Conservation (phyloP, 2,329 filamentous ascomycete genomes). For the Balansia obtecta region DNA sequence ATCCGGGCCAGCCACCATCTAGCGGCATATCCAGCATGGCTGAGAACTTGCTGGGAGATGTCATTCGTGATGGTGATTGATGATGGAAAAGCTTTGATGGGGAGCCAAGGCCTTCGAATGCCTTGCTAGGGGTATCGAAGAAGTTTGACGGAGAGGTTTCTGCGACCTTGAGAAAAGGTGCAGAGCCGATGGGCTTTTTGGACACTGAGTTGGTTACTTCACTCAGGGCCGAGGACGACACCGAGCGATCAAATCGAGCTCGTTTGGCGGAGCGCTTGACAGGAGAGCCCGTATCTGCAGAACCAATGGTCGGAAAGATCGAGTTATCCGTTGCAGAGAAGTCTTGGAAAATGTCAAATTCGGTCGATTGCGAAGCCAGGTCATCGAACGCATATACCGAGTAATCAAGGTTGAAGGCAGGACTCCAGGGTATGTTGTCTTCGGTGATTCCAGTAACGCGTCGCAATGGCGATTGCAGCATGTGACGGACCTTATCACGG, state of each 20-base stretch:
- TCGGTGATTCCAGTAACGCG: constrained; percentile 34
- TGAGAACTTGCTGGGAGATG: constrained; percentile 40
- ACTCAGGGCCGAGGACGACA: constrained; percentile 47
- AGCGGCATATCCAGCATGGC: constrained; percentile 20
- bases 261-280: constrained; percentile 51
- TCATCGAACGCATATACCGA: constrained; percentile 35
- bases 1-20: constrained; percentile 26
- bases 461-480: constrained; percentile 65
- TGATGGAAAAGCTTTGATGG: constrained; percentile 40
- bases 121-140: constrained; percentile 46
- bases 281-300: constrained; percentile 48
- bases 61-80: constrained; percentile 20
- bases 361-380: constrained; percentile 34
- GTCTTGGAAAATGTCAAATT: constrained; percentile 52
- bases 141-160: constrained; percentile 24
- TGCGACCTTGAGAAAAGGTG: constrained; percentile 37
- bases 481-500: constrained; percentile 65
- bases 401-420: constrained; percentile 54
- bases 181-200: constrained; percentile 38
- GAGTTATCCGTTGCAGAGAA: constrained; percentile 15
- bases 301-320: constrained; percentile 27
- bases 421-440: constrained; percentile 45
- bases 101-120: constrained; percentile 40
- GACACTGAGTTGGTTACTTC: constrained; percentile 44
- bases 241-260: constrained; percentile 49